Evolutionary conservation across 441 rosid species (phyloP), one percentile per base, ranked within the genome.

Genomic region (Viola pubescens): DNA sequence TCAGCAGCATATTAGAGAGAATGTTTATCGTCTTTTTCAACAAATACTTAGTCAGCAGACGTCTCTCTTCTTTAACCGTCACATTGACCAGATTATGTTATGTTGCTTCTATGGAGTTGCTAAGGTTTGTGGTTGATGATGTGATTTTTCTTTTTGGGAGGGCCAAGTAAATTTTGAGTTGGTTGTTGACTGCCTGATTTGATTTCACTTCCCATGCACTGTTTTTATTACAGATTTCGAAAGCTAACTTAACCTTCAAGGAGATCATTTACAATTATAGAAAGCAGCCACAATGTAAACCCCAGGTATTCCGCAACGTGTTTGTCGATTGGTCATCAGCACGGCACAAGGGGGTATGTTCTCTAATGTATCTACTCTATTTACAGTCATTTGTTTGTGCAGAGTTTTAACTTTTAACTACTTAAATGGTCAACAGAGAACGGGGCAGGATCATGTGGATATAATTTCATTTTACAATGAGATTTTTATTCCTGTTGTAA

Each of bases 251-350:
- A 53, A 88, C 99, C 44, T 94, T 94, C 67, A 78, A 70, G 82
- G 97, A 90, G 61, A 90, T 94, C 52, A 78, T 94, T 59, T 73
- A 60, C 81, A 88, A 94, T 81, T 94, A 94, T 66, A 76, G 91
- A 73, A 94, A 91, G 86, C 99, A 94, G 70, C 95, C 97, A 56
- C 99, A 90, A 64, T 86, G 97, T 75, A 90, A 90, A 73, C 88
- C 91, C 41, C 89, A 82, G 66, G 96, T 94, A 54, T 94, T 90
- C 70, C 86, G 94, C 58, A 85, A 84, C 43, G 97, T 94, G 40
- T 88, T 80, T 77, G 81, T 88, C 63, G 95, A 90, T 69, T 76
- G 84, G 58, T 72, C 85, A 65, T 75, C 84, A 12, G 67, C 82
- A 43, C 84, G 80, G 58, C 84, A 78, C 39, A 78, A 71, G 71